Conservation (phyloP, 805 yeast species). For the Ogataea pini region DNA sequence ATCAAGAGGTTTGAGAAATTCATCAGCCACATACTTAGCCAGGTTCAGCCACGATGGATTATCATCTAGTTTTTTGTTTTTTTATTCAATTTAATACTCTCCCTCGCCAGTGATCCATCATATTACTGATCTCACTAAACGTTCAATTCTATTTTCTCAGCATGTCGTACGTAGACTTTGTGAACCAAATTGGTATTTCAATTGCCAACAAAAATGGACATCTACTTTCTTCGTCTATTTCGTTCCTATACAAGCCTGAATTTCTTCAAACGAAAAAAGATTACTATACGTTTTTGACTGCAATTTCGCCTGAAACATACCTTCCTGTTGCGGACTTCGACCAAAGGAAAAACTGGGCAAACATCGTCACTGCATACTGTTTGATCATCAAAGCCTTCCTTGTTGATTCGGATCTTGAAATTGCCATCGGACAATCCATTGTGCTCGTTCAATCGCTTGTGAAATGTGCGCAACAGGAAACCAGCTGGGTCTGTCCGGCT, state of each 20-base stretch:
- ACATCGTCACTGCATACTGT: conserved; percentile 15
- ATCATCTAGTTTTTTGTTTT: too few relatives aligned
- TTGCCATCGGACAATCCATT: conserved; percentile 20
- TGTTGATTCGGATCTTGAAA: conserved; percentile 22
- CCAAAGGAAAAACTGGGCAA: conserved; percentile 12
- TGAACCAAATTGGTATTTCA: conserved; percentile 15
- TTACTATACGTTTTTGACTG: conserved; percentile 15
- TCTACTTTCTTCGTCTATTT: conserved; percentile 12
- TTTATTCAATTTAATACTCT: too few relatives aligned
- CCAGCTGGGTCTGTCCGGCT: conserved; percentile 24
- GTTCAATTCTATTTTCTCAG: neutral
- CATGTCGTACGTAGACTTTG: conserved; percentile 21
- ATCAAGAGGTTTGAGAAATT: too few relatives aligned
- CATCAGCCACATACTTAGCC: neutral
- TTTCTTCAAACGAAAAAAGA: conserved; percentile 18
- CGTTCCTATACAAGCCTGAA: conserved; percentile 23
- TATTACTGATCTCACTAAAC: too few relatives aligned
- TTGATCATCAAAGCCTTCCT: conserved; percentile 20
- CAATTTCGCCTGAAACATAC: conserved; percentile 18
- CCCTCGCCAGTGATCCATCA: too few relatives aligned
- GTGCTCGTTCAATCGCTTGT: conserved; percentile 18
- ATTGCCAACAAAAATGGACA: conserved; percentile 15
- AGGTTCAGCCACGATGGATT: neutral
- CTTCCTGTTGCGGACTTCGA: conserved; percentile 14
- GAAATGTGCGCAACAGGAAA: conserved; percentile 20